Evolutionary conservation across 2,329 filamentous ascomycete species (phyloP).

Genomic region (Cytospora chrysosperma): DNA sequence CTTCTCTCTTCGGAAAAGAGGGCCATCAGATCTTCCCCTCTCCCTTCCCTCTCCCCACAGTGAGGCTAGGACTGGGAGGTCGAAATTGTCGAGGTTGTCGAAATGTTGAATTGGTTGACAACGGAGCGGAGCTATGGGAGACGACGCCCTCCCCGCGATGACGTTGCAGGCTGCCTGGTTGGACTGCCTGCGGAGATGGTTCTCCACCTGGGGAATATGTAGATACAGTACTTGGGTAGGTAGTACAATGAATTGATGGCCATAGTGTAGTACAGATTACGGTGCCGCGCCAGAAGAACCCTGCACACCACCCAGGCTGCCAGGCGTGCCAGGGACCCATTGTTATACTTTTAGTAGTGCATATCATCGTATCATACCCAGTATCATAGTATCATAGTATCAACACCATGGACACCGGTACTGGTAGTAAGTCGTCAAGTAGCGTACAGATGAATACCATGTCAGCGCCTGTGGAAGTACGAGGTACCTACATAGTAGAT

Average conservation of each 20-base stretch:
- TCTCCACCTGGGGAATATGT: neutral
- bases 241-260: too few relatives aligned
- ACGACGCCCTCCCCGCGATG: slow-evolving; percentile 16
- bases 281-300: neutral
- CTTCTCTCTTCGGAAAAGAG: neutral
- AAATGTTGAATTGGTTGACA: slow-evolving; percentile 6
- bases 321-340: too few relatives aligned
- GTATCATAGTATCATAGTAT: too few relatives aligned
- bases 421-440: too few relatives aligned
- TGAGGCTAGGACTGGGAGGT: neutral
- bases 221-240: too few relatives aligned
- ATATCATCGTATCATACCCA: too few relatives aligned
- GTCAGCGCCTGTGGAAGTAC: too few relatives aligned
- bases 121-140: neutral
- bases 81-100: neutral
- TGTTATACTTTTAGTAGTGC: too few relatives aligned
- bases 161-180: slow-evolving; percentile 8
- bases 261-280: too few relatives aligned
- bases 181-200: neutral
- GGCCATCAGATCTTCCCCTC: neutral
- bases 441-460: too few relatives aligned
- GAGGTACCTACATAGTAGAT: neutral
- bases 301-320: neutral
- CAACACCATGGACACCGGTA: too few relatives aligned
- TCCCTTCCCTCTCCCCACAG: neutral